phyloP scores from a whole-genome alignment of 345 rosid species.

The Boechera divaricarpa region DNA sequence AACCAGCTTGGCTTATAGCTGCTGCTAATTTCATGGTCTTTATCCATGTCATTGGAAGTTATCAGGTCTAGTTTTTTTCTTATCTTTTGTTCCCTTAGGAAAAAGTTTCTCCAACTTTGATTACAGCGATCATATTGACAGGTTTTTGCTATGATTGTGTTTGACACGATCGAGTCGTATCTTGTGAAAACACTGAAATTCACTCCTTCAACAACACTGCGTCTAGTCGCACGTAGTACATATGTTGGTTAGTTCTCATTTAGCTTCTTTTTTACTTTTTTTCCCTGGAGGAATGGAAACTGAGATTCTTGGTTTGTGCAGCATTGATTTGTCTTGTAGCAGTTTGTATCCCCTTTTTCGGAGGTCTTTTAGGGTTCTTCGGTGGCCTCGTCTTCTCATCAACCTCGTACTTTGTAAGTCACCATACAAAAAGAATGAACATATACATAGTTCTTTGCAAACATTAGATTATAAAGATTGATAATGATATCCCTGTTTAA shows the following conservation, averaged over 20 bases:
- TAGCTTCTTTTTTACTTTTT: background rate
- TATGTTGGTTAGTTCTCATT: constrained; percentile 52
- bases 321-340: constrained; percentile 56
- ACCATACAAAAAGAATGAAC: background rate
- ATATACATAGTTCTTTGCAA: background rate
- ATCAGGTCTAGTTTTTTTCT: constrained; percentile 48
- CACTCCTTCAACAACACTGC: constrained; percentile 48
- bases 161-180: constrained; percentile 54
- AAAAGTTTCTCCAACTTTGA: background rate
- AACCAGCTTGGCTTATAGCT: constrained; percentile 55
- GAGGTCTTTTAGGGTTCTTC: constrained; percentile 63
- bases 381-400: constrained; percentile 69
- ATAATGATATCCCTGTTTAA: background rate
- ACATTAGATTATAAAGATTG: background rate
- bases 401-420: constrained; percentile 59
- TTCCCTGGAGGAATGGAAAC: background rate
- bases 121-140: constrained; percentile 27
- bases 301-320: constrained; percentile 32
- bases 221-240: constrained; percentile 47
- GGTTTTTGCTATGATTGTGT: constrained; percentile 62
- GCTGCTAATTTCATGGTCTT: constrained; percentile 57
- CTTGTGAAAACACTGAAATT: constrained; percentile 45
- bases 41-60: constrained; percentile 64
- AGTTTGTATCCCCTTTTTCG: constrained; percentile 64
- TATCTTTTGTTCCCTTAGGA: background rate